Base-by-base conservation (phyloP, 2,329 filamentous ascomycete genomes). In the Boeremia lycopersici region DNA sequence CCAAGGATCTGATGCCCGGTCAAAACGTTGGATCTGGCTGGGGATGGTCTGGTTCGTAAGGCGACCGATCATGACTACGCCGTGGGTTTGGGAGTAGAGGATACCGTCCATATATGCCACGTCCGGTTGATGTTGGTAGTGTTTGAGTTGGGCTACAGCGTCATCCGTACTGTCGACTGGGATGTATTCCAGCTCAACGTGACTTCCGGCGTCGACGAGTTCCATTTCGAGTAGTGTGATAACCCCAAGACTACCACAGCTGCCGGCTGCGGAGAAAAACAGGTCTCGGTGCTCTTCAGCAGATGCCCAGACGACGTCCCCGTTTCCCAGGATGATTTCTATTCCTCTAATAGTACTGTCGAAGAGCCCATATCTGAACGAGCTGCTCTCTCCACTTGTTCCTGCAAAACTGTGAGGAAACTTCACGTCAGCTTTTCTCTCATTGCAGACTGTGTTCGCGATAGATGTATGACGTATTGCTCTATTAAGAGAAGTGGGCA, bases 31-130 rank as follows among this genome's bases (percentile, higher is more conserved):
- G 25, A 69, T 64, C 11, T 48, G 58, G 8, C 59, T 63, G 6
- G 67, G 49, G 0, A 79, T 79, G 0, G 79, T 56, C 0, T 76
- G 67, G 45, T 88, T 77, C 0, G 80, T 80, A 13, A 89, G 74
- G 9, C 77, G 78, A 0, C 89, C 89, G 0, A 81, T 78, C 68
- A 88, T 87, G 38, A 90, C 74, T 1, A 89, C 79, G 0, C 84
- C 83, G 6, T 77, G 77, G 15, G 78, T 75, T 12, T 75, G 74
- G 0, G 84, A 80, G 67, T 84, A 90, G n/a, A 86, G 76, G 38
- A 91, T 88, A 1, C 81, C 88, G 55, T 91, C 89, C 2, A 93
- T 78, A 60, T 86, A 92, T 56, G 91, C 87, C n/a, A 79, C 73
- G 1, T 64, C 58, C 0, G 66, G 57, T 38, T 80, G 73, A 0